Evolutionary conservation across 1,284 basidiomycete species (phyloP), one percentile per base, ranked within the genome.

Genomic region (Tylopilus sp.): DNA sequence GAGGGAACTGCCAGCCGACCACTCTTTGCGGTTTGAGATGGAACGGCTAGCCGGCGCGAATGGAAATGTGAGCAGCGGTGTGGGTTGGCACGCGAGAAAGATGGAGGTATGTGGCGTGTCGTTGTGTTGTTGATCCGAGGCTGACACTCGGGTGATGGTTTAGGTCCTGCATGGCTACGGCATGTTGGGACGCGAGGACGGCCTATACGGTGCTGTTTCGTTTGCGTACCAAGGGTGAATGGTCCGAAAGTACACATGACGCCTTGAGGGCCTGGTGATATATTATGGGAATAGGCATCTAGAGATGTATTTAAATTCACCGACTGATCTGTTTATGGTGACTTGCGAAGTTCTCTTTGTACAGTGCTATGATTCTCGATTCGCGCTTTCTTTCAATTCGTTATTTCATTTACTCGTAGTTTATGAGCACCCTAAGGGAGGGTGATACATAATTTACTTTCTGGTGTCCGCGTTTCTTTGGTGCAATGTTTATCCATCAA

Each of bases 21-120:
- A 94, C 68, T 83, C 85, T 2, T 82, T 87, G 65, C 76, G 90
- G 48, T 68, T 69, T 31, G 88, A 87, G 67, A 76, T 93, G 65
- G 83, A 86, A 61, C 76, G 78, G 39, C 74, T 96, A n/a, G 85
- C 90, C 14, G 80, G 86, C 58, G 86, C 88, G 13, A 91, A 92
- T 60, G 94, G 94, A 1, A 92, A 93, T 62, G 94, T 97, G 5
- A 88, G 81, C 62, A 92, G 89, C 64, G 90, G 88, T 6, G 83
- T 94, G 2, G 96, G 96, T 0, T 99, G 96, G 95, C 94, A 98
- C 72, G 86, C 90, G 32, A 76, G 94, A 48, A 99, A 99, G 77
- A 95, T 98, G 93, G 95, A 98, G 82, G 91, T 97, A 50, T 53
- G 84, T 73, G 3, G 3, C 11, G 14, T 33, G 4, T 25, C 4